phyloP scores from a whole-genome alignment of 2,329 filamentous ascomycete species.

The Cryphonectria japonica region DNA sequence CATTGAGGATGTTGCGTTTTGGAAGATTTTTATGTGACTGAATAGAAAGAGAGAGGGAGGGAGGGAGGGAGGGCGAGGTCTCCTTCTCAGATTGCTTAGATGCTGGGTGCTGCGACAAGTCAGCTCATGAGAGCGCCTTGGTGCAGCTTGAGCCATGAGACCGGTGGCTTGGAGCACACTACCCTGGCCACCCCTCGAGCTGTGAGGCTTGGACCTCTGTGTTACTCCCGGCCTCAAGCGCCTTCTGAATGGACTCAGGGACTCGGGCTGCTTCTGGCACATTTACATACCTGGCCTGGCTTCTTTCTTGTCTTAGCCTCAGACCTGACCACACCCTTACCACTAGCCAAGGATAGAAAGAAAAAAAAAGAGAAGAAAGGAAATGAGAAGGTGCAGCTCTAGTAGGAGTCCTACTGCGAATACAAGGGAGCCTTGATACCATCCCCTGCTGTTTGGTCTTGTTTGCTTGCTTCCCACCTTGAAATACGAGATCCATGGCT shows the following conservation, averaged over 20 bases:
- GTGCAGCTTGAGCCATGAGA: background rate
- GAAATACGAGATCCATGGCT: background rate
- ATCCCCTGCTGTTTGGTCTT: background rate
- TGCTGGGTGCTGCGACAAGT: background rate
- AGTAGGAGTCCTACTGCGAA: background rate
- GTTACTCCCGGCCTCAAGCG: too few relatives aligned
- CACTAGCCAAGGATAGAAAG: background rate
- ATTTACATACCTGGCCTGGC: background rate
- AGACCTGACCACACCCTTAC: background rate
- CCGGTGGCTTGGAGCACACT: background rate
- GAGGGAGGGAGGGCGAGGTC: too few relatives aligned
- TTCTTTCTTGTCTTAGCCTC: background rate
- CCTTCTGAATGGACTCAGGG: too few relatives aligned
- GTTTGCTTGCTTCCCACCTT: background rate
- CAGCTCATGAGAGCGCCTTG: background rate
- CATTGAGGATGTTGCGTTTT: background rate
- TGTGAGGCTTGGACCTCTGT: too few relatives aligned
- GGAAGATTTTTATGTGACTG: background rate
- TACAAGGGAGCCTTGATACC: background rate
- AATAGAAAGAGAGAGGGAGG: background rate
- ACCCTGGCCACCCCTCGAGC: too few relatives aligned
- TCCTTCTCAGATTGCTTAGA: background rate
- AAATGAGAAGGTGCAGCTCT: background rate
- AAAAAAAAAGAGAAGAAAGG: background rate
- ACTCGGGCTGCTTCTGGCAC: too few relatives aligned